Evolutionary conservation across 306 rosid species (phyloP).

Genomic region (Trifolium pratense): DNA sequence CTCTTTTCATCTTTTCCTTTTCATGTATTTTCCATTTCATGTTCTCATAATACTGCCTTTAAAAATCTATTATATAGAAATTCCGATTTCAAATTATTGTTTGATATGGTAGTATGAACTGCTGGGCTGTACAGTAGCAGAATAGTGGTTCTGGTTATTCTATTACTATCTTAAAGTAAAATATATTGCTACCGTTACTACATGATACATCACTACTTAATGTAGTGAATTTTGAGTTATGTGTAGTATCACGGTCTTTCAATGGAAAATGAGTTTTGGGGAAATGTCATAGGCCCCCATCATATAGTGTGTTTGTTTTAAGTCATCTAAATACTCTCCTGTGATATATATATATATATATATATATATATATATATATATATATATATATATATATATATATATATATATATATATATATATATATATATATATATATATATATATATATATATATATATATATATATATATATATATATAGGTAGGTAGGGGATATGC

Average conservation of each 20-base stretch:
- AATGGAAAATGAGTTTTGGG: conserved; percentile 5
- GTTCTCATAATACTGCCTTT: conserved; percentile 12
- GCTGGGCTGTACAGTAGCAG: not conserved
- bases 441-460: too few relatives aligned
- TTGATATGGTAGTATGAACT: not conserved
- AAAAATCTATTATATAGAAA: not conserved
- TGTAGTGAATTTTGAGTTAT: too few relatives aligned
- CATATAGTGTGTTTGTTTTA: not conserved
- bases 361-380: too few relatives aligned
- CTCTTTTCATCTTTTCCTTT: conserved; percentile 12
- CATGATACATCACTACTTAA: not conserved
- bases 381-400: too few relatives aligned
- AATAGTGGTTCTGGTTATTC: conserved; percentile 20
- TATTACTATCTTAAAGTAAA: conserved; percentile 24
- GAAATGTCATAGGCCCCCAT: not conserved
- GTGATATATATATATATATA: not conserved
- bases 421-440: too few relatives aligned
- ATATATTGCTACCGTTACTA: conserved; percentile 1
- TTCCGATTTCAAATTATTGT: not conserved
- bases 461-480: too few relatives aligned
- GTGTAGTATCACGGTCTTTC: not conserved
- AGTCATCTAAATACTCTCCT: not conserved
- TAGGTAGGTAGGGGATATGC: not conserved
- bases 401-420: too few relatives aligned
- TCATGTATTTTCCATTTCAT: conserved; percentile 30